Evolutionary conservation across 768 basidiomycete species (phyloP).

Genomic region (Pulveroboletus sp.): DNA sequence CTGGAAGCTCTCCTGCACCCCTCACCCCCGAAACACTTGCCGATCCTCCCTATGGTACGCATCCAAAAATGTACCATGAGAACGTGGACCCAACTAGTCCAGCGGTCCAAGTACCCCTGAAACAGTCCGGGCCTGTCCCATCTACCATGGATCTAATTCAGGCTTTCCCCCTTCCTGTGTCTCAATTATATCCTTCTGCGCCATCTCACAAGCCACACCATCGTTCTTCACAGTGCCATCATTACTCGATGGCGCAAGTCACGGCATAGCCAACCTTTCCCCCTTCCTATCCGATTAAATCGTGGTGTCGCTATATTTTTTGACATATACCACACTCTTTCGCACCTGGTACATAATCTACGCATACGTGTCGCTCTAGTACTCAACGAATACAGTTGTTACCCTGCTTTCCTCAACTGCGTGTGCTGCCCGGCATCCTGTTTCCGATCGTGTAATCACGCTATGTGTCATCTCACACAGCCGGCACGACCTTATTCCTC

Average conservation of each 20-base stretch:
- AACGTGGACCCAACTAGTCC: constrained; percentile 23
- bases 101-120: constrained; percentile 20
- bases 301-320: constrained; percentile 36
- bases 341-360: constrained; percentile 4
- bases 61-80: constrained; percentile 28
- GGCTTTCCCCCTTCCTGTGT: constrained; percentile 46
- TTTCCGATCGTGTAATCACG: no score
- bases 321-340: constrained; percentile 28
- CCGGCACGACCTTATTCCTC: no score
- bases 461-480: no score
- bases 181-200: constrained; percentile 19
- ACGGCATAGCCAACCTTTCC: constrained; percentile 16
- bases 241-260: constrained; percentile 20
- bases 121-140: constrained; percentile 22
- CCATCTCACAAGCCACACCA: constrained; percentile 25
- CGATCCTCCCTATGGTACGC: constrained; percentile 18
- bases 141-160: constrained; percentile 43
- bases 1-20: constrained; percentile 33
- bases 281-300: not conserved
- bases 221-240: constrained; percentile 24
- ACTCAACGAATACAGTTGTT: not conserved
- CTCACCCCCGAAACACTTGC: constrained; percentile 28
- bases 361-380: constrained; percentile 2
- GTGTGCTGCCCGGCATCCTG: no score
- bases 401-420: no score